Percentiles rank a stretch among this genome's conserved stretches.
phyloP scores from a whole-genome alignment of 371 early-diverging fungal species.

The Gilbertella persicaria region DNA sequence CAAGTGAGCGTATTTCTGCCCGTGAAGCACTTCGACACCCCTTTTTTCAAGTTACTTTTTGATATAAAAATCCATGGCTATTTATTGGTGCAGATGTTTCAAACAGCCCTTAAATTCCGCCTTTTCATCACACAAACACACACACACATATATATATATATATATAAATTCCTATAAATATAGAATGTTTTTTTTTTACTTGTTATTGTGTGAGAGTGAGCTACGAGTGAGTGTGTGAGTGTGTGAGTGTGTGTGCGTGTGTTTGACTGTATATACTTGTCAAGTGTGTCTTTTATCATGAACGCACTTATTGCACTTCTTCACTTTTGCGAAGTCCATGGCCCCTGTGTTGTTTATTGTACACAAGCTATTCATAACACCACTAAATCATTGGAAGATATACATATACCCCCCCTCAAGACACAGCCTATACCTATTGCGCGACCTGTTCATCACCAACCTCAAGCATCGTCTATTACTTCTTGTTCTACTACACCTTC shows the following conservation, averaged over 20 bases:
- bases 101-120: no score
- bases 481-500: not conserved
- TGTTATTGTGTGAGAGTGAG: no score
- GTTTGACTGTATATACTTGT: not conserved
- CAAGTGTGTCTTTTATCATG: constrained; percentile 24
- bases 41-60: constrained; percentile 70
- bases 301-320: constrained; percentile 55
- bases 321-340: constrained; percentile 65
- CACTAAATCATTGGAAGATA: constrained; percentile 4
- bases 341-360: constrained; percentile 58
- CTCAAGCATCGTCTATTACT: constrained; percentile 3
- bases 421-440: constrained; percentile 7
- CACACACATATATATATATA: no score
- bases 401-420: constrained; percentile 6
- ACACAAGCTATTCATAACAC: constrained; percentile 53
- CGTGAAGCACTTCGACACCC: constrained; percentile 80
- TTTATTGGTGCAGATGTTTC: no score
- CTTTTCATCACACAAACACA: no score
- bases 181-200: no score
- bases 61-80: no score
- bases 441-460: not conserved
- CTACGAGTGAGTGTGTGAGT: no score
- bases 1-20: constrained; percentile 80
- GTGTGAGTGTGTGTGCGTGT: not conserved
- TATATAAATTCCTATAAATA: no score